These are phyloP conservation scores for Pythium coloratum DNA, from an alignment of 352 stramenopile species.

Conservation along the genomic window DNA sequence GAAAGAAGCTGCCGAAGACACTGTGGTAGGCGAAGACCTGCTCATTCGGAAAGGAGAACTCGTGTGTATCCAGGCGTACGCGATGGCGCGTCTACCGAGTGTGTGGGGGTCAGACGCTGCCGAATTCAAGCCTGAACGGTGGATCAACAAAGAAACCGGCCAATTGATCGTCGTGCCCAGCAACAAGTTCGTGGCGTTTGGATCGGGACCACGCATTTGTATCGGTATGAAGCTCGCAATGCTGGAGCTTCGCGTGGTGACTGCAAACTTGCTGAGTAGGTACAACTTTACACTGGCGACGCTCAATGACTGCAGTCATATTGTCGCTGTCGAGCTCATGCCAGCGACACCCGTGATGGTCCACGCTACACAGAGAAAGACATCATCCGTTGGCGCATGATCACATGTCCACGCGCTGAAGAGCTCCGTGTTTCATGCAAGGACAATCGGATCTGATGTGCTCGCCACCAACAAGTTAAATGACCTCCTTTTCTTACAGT, in stretches of 20 bases:
- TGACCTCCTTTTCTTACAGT: no score
- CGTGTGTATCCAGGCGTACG: not conserved
- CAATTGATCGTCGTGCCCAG: slow-evolving; percentile 8
- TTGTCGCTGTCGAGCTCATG: slow-evolving; percentile 12
- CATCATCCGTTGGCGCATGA: no score
- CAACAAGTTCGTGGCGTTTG: slow-evolving; percentile 38
- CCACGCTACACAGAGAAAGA: not conserved
- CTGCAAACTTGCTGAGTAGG: slow-evolving; percentile 11
- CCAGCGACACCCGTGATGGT: slow-evolving; percentile 1
- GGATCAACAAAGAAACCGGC: slow-evolving; percentile 30
- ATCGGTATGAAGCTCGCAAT: slow-evolving; percentile 47
- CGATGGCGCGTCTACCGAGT: slow-evolving; percentile 23
- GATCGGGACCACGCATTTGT: slow-evolving; percentile 45
- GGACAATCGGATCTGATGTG: no score
- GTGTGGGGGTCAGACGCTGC: slow-evolving; percentile 32
- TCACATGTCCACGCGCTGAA: no score
- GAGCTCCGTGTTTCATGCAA: no score
- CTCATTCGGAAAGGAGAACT: no score
- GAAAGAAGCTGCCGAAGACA: no score
- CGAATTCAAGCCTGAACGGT: slow-evolving; percentile 39
- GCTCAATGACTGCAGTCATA: slow-evolving; percentile 8
- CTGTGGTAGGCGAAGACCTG: no score
- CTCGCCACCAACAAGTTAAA: no score
- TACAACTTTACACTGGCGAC: slow-evolving; percentile 10
- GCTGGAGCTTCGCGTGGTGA: slow-evolving; percentile 35